Evolutionary conservation across 1,139 yeast genomes (phyloP), one percentile per base, ranked within the genome.

Genomic region (Suhomyces yuchorum): DNA sequence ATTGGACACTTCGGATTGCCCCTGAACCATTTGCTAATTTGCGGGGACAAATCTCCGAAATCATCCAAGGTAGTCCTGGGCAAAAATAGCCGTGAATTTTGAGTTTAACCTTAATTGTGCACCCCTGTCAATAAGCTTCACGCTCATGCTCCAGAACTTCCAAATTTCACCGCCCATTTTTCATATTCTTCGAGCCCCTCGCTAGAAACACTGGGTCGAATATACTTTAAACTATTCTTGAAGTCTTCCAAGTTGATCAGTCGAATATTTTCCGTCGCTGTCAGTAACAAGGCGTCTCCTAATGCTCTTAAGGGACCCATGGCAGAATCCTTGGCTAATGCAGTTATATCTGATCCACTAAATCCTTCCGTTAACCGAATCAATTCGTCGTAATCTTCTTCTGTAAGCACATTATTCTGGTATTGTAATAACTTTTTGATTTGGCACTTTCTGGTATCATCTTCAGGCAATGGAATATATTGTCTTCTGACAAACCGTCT

Each of bases 251-350:
- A 68, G 36, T 78, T 78, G 53, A 95, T 83, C 0, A 97, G 87
- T 49, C 99, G 71, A 50, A 95, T 92, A 54, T 85, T 85, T 46
- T 89, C 96, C 19, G 93, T 85, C 6, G 93, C 88, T 0, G 97
- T 92, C 56, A 84, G 80, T 52, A 95, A 73, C 51, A 95, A 75
- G 48, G 88, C 84, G 54, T 93, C 98, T 3, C 99, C 99, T 30
- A 93, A 74, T 28, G 92, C 85, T 55, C 99, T 75, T 47, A 95
- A 71, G 1, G 99, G 99, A 0, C 98, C 97, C 97, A 93, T 92
- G 1, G 99, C 99, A 2, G 97, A 96, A 66, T 93, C 99, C 65
- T 93, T 93, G 2, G 98, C 97, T 56, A 93, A 71, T 0, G 98
- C 96, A 1, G 98, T 93, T 47, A 93, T 81, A 67, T 93, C 99